phyloP scores from a whole-genome alignment of 495 filamentous ascomycete genomes.

The Aspergillus nidulans region DNA sequence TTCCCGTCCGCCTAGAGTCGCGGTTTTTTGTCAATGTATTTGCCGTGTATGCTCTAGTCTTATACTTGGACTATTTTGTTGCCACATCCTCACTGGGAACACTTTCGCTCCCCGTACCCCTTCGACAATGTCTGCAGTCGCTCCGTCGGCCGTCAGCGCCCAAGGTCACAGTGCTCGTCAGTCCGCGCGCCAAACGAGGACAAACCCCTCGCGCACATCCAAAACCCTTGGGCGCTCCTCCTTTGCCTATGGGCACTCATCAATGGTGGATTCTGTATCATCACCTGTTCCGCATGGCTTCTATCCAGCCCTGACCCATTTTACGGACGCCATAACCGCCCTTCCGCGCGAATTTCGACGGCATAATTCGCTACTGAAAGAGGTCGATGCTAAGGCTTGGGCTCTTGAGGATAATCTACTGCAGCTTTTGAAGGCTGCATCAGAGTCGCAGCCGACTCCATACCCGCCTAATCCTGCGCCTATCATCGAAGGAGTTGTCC shows the following conservation, averaged over 20 bases:
- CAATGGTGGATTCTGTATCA: constrained; percentile 29
- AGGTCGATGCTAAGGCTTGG: constrained; percentile 87
- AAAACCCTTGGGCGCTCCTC: constrained; percentile 52
- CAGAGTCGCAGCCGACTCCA: constrained; percentile 49
- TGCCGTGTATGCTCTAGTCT: neutral
- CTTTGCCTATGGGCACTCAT: constrained; percentile 39
- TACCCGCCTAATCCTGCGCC: constrained; percentile 36
- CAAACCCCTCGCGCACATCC: constrained; percentile 55
- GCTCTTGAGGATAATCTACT: constrained; percentile 58
- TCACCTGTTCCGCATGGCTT: constrained; percentile 54
- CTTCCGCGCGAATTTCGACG: constrained; percentile 90
- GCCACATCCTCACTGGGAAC: constrained; percentile 19
- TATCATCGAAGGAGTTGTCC: constrained; percentile 34
- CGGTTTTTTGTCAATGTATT: constrained; percentile 9
- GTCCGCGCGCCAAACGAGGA: constrained; percentile 56
- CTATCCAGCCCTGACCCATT: constrained; percentile 91
- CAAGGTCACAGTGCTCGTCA: constrained; percentile 42
- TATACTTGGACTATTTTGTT: constrained; percentile 7
- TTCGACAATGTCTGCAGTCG: constrained; percentile 28
- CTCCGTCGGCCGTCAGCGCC: constrained; percentile 29
- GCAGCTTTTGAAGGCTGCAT: constrained; percentile 62
- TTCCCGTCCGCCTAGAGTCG: neutral
- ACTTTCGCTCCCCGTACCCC: neutral
- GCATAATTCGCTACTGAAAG: constrained; percentile 91
- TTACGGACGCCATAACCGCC: constrained; percentile 87